Percentiles rank a stretch among this genome's conserved stretches.
Conservation (phyloP, 169 alveolate species). For the Cryptosporidium tyzzeri region DNA sequence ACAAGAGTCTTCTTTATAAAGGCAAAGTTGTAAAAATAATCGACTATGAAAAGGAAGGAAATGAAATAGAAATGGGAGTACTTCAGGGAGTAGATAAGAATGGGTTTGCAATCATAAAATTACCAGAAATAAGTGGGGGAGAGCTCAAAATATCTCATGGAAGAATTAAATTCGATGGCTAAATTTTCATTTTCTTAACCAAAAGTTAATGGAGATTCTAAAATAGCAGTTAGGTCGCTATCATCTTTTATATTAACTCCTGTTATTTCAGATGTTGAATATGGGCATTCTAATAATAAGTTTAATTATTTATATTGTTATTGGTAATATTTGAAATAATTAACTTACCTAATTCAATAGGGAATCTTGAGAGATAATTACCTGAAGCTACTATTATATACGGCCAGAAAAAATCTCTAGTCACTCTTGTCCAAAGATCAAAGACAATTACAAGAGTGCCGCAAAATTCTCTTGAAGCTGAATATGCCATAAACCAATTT, state of each 20-base stretch:
- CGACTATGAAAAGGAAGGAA: slow-evolving; percentile 7
- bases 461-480: slow-evolving; percentile 43
- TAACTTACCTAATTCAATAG: slow-evolving; percentile 59
- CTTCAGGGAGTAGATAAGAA: slow-evolving; percentile 56
- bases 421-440: slow-evolving; percentile 38
- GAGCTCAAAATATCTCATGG: slow-evolving; percentile 47
- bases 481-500: slow-evolving; percentile 31
- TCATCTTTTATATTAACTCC: slow-evolving; percentile 29
- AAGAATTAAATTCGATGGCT: slow-evolving; percentile 33
- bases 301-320: not conserved
- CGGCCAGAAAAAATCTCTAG: slow-evolving; percentile 56
- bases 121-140: slow-evolving; percentile 1
- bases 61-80: slow-evolving; percentile 22
- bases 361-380: slow-evolving; percentile 11
- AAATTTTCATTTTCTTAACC: not conserved
- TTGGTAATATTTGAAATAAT: not conserved
- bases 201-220: slow-evolving; percentile 41
- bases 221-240: slow-evolving; percentile 45
- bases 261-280: not conserved
- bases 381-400: not conserved
- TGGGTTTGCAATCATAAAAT: slow-evolving; percentile 52
- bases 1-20: slow-evolving; percentile 17
- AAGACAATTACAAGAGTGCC: not conserved
- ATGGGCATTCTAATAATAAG: slow-evolving; percentile 46
- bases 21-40: slow-evolving; percentile 15